phyloP scores from a whole-genome alignment of 2,329 filamentous ascomycete species.

The Clonostachys byssicola region DNA sequence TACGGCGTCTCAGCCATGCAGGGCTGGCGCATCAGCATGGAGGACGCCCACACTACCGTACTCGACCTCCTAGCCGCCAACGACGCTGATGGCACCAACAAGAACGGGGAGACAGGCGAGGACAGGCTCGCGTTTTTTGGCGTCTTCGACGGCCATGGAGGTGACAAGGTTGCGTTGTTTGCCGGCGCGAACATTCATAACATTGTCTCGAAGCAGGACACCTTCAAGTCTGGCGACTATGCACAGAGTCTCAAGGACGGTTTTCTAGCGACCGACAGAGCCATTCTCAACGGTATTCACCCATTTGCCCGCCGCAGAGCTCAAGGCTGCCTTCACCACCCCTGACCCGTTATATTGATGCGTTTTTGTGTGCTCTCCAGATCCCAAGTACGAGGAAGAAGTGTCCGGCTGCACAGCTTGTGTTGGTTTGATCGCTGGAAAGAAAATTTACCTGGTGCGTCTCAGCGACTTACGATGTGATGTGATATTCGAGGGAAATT shows the following conservation, averaged over 20 bases:
- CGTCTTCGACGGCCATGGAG: slow-evolving; percentile 96
- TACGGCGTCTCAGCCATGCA: slow-evolving; percentile 99
- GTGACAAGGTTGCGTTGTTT: slow-evolving; percentile 93
- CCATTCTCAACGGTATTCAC: slow-evolving; percentile 82
- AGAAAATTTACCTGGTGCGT: slow-evolving; percentile 91
- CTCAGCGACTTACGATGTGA: background rate
- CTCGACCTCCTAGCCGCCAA: slow-evolving; percentile 68
- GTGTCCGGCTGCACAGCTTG: slow-evolving; percentile 97
- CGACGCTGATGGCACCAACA: slow-evolving; percentile 22
- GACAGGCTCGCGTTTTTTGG: slow-evolving; percentile 91
- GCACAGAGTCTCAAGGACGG: slow-evolving; percentile 96
- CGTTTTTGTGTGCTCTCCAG: slow-evolving; percentile 38
- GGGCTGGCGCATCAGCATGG: slow-evolving; percentile 99
- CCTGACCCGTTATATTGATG: too few species aligned
- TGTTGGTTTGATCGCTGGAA: slow-evolving; percentile 80
- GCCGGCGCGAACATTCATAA: slow-evolving; percentile 89
- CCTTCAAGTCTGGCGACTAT: slow-evolving; percentile 86
- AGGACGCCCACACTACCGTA: slow-evolving; percentile 87
- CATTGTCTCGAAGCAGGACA: slow-evolving; percentile 91
- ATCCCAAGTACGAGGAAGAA: slow-evolving; percentile 95
- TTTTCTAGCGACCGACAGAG: slow-evolving; percentile 91
- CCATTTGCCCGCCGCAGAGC: background rate
- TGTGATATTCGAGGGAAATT: too few species aligned
- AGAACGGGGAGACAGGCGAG: slow-evolving; percentile 59
- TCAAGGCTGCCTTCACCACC: too few species aligned